Evolutionary conservation across 2,329 filamentous ascomycete species (phyloP).

Genomic region (Colletotrichum liriopes): DNA sequence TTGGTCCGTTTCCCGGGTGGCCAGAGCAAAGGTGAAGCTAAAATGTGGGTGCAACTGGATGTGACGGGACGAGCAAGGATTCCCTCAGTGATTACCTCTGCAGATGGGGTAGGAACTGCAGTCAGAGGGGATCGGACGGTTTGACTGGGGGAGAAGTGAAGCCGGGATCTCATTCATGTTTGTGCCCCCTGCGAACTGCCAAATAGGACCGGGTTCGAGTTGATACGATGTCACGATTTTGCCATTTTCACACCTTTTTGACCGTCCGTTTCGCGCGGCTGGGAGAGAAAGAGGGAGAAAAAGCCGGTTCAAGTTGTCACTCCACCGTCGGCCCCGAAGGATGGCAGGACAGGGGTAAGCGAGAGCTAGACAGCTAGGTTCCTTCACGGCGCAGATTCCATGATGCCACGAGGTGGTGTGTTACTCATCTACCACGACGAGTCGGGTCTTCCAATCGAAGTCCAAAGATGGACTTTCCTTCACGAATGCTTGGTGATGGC

Average conservation of each 20-base stretch:
- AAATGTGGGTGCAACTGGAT: conserved; percentile 5
- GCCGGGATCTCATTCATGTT: conserved; percentile 26
- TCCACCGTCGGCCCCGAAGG: conserved; percentile 20
- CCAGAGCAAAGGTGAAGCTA: conserved; percentile 9
- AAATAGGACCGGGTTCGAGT: neutral
- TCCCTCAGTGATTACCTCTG: conserved; percentile 39
- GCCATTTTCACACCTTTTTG: conserved; percentile 5
- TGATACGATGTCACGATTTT: conserved; percentile 25
- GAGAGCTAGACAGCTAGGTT: conserved; percentile 23
- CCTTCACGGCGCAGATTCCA: conserved; percentile 26
- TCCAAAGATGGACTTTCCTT: conserved; percentile 15
- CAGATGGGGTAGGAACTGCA: conserved; percentile 32
- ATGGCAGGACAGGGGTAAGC: conserved; percentile 39
- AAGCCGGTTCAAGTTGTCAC: conserved; percentile 9
- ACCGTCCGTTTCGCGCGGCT: conserved; percentile 18
- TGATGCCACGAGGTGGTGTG: conserved; percentile 40
- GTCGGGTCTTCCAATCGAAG: conserved; percentile 34
- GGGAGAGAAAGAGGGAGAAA: neutral
- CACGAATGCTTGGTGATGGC: conserved; percentile 17
- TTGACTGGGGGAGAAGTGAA: conserved; percentile 10
- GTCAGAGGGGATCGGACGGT: conserved; percentile 30
- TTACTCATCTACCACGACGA: conserved; percentile 28
- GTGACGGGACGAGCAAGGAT: conserved; percentile 33
- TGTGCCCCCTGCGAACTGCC: conserved; percentile 22
- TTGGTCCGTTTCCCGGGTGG: conserved; percentile 1